Evolutionary conservation across 441 rosid species (phyloP), one percentile per base, ranked within the genome.

Genomic region (Jatropha podagrica): DNA sequence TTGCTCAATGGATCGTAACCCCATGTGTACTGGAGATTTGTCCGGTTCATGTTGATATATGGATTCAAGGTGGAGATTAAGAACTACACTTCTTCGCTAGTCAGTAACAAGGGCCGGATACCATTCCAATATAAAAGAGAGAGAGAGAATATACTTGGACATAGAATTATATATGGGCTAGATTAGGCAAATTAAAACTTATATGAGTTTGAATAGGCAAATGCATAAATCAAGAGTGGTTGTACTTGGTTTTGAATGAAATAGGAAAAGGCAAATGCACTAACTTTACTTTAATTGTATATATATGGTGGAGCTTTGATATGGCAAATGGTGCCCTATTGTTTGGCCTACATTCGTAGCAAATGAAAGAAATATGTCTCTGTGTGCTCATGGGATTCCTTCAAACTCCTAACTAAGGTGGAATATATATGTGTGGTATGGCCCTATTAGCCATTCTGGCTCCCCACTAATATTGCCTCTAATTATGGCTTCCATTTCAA

Each of bases 401-500:
- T 56, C 41, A 20, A 13, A 10, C 15, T 42, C 51, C 61, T 42
- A 68, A 17, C 18, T 49, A 73, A 61, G 46, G 66, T 18, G 7
- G 18, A 14, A 4, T 4, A 15, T 4, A 52, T 4, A 42, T 42
- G 46, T 42, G 5, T 42, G 46, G 10, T 56, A 71, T 65, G 80
- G 79, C 77, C 81, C 77, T 62, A 48, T 18, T 27, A 0, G 4
- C 54, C 26, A 42, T 49, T 42, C 17, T 38, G 14, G 14, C 55
- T 60, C 17, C 56, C 81, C 73, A 61, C 58, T 74, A 70, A 66
- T 40, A 56, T 74, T 49, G 7, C 71, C 7, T 48, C 52, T 68
- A 75, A 82, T 82, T 79, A 82, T 82, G 64, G 46, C 70, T 48
- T 69, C 64, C 49, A 52, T 42, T 44, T 54, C 15, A 49, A 63